Evolutionary conservation across 2,329 filamentous ascomycete species (phyloP).

Genomic region (Orbilia javanica): DNA sequence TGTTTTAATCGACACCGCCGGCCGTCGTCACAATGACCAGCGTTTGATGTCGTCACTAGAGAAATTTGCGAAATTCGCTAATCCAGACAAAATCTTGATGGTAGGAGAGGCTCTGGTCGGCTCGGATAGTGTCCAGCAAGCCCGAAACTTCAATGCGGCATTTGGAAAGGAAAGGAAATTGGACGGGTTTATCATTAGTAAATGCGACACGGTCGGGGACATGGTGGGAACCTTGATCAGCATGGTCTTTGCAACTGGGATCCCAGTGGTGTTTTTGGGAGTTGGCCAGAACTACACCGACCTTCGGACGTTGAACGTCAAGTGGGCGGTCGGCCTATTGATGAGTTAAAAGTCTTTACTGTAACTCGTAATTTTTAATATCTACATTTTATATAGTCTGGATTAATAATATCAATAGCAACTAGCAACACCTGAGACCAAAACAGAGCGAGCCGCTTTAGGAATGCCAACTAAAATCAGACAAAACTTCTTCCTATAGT

Average conservation of each 20-base stretch:
- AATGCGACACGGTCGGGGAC: slow-evolving; percentile 99
- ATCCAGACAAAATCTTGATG: slow-evolving; percentile 99
- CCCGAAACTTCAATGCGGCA: slow-evolving; percentile 92
- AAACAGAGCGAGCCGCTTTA: neutral
- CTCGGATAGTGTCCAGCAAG: slow-evolving; percentile 94
- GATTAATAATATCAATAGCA: too few relatives aligned
- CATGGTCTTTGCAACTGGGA: slow-evolving; percentile 96
- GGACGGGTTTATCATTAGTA: slow-evolving; percentile 98
- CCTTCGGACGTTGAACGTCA: slow-evolving; percentile 62
- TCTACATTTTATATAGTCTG: too few relatives aligned
- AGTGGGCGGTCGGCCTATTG: slow-evolving; percentile 62
- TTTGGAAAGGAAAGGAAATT: slow-evolving; percentile 84
- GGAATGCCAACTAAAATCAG: neutral
- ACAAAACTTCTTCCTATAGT: too few relatives aligned
- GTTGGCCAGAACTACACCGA: slow-evolving; percentile 63
- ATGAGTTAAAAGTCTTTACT: slow-evolving; percentile 58
- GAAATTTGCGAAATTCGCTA: slow-evolving; percentile 95
- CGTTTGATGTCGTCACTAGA: slow-evolving; percentile 95
- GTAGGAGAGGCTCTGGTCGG: slow-evolving; percentile 93
- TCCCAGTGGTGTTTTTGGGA: slow-evolving; percentile 93
- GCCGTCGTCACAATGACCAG: slow-evolving; percentile 93
- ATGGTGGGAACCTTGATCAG: slow-evolving; percentile 90
- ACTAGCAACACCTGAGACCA: neutral
- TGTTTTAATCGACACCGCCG: slow-evolving; percentile 95
- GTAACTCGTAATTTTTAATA: neutral